phyloP scores from a whole-genome alignment of 257 asterid genomes.

The Nicotiana noctiflora region DNA sequence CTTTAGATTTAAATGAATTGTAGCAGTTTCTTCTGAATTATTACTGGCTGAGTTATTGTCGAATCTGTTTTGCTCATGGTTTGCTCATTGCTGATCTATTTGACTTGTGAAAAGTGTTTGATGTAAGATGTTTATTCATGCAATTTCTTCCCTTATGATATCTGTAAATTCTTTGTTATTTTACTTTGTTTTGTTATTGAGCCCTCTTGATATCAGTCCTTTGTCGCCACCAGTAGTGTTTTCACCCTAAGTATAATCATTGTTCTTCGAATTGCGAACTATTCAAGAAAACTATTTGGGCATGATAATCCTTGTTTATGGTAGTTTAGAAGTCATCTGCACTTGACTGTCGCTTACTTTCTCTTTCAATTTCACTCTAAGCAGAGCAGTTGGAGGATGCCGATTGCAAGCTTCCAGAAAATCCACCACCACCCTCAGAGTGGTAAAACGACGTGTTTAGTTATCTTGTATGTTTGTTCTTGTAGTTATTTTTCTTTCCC shows the following conservation, averaged over 20 bases:
- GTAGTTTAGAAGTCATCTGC: neutral
- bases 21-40: neutral
- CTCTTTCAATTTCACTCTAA: conserved; percentile 6
- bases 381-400: conserved; percentile 39
- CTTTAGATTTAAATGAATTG: neutral
- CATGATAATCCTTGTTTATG: neutral
- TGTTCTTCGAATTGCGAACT: neutral
- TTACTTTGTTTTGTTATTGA: neutral
- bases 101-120: neutral
- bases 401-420: conserved; percentile 34
- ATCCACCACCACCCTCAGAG: conserved; percentile 87
- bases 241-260: neutral
- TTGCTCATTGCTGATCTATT: neutral
- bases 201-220: neutral
- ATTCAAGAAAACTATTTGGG: neutral
- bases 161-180: neutral
- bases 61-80: neutral
- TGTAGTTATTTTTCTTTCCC: conserved; percentile 11
- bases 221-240: neutral
- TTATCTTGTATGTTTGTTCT: conserved; percentile 7
- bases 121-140: neutral
- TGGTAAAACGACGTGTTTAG: conserved; percentile 39
- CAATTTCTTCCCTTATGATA: neutral
- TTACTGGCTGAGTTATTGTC: neutral
- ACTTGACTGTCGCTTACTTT: neutral